Base-by-base conservation (phyloP, 768 basidiomycete species). In the Lentinula edodes region DNA sequence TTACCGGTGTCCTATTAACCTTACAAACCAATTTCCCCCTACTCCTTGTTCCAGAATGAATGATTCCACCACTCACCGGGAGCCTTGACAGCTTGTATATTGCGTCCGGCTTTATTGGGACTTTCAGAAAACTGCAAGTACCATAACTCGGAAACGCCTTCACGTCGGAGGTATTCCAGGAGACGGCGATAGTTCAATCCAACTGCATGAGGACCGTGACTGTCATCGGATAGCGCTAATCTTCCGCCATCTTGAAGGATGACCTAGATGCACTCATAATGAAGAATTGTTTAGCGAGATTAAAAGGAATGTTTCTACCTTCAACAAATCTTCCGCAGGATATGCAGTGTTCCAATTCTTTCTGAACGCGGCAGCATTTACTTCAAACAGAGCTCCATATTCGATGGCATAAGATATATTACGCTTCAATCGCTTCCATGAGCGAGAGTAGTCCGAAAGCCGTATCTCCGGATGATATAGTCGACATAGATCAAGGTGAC, bases 351-450 rank as follows among this genome's bases (percentile, higher is more conserved):
- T 71, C 97, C 97, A 98, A 12, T 89, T 86, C 70, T 98, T 99
- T 67, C 94, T 77, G 69, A 98, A 87, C 8, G 95, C 94, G 9
- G 97, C 92, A 23, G 94, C 87, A 67, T 96, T 98, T 38, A 91
- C 76, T 74, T 99, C 97, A 68, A 98, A 98, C 61, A 97, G 73
- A 2, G 92, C 96, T 1, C 95, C 95, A 72, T 98, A 97, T 12
- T 68, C 74, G 13, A 89, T 78, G 0, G 88, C 93, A 62, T 75
- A 87, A 54, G 71, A 67, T 64, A 98, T 75, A 72, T 98, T 98
- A 66, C 93, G 75, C 71, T 84, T 80, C 39, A 94, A 74, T 70
- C 83, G 86, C 45, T 76, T 72, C 82, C 83, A 87, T 6, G 89
- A 88, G 1, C 68, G 70, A 16, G 86, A 81, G 67, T 81, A 86